Evolutionary conservation across 495 filamentous ascomycete genomes (phyloP), one percentile per base, ranked within the genome.

Genomic region (Xylaria curta): DNA sequence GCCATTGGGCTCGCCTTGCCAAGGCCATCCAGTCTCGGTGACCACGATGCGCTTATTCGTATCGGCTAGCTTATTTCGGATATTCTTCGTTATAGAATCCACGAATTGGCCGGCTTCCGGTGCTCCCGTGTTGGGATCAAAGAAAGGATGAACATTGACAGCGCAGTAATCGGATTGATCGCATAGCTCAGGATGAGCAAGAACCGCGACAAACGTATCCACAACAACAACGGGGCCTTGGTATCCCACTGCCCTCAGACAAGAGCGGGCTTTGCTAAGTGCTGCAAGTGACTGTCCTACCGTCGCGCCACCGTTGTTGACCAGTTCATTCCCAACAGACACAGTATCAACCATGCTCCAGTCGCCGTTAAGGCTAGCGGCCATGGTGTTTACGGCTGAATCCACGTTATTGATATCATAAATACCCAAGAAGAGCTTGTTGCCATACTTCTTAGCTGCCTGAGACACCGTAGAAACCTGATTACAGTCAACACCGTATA

Each of bases 21-120:
- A 83, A 24, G 94, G 94, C 94, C 94, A 97, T n/a, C 94, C 94
- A 2, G 90, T 89, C 81, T 97, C 94, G 4, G 90, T 93, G 31
- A 86, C 81, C 33, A 86, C 80, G 17, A 87, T 74, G 17, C 78
- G 74, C 73, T 83, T 76, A 54, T 51, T 78, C 24, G 68, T n/a
- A 62, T 82, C 76, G 38, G 76, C 59, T 36, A 84, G 64, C 38
- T 76, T 78, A 44, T 74, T 77, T 42, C 72, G 72, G 31, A 86
- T 78, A 38, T 76, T 79, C 3, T 81, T 81, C 49, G 97, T 86
- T 36, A 83, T 82, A 24, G 81, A 78, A 24, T 85, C 84, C 5
- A 92, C 86, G 75, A 92, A 97, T 4, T 80, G 68, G 15, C 94
- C 94, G 8, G 94, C 88, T 36, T 83, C 78, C 1, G 81, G 76